Evolutionary conservation across 129 eudicot species (phyloP).

Genomic region (Silybum marianum): DNA sequence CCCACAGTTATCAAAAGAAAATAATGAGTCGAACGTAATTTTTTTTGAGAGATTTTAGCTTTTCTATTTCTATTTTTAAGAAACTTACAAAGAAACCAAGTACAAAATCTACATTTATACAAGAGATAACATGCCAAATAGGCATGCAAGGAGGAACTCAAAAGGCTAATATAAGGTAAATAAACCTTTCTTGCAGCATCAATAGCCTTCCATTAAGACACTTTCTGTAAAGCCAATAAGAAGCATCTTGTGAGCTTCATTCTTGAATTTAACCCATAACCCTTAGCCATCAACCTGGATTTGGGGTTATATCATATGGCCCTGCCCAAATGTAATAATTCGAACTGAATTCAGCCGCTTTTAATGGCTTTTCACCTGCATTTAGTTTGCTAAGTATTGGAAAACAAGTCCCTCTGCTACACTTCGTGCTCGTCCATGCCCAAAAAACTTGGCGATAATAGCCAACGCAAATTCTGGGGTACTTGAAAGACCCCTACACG

Average conservation of each 20-base stretch:
- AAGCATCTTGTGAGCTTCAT: constrained; percentile 14
- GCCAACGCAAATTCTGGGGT: constrained; percentile 70
- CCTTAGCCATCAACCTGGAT: constrained; percentile 16
- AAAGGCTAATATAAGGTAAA: constrained; percentile 10
- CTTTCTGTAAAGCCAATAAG: not conserved
- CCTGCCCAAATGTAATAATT: constrained; percentile 7
- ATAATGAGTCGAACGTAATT: not conserved
- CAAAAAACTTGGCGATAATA: constrained; percentile 84
- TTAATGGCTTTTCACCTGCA: not conserved
- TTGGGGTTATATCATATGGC: constrained; percentile 5
- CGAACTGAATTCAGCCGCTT: not conserved
- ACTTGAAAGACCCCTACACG: constrained; percentile 67
- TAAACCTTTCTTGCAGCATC: constrained; percentile 17
- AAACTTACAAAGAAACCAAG: not conserved
- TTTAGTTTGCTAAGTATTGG: constrained; percentile 57
- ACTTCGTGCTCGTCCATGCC: constrained; percentile 85
- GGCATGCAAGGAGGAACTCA: not conserved
- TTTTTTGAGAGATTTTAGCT: not conserved
- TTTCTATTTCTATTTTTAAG: not conserved
- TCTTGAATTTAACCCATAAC: constrained; percentile 18
- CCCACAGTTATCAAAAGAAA: no score
- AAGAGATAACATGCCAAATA: constrained; percentile 30
- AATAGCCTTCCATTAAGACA: not conserved
- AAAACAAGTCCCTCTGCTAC: constrained; percentile 97
- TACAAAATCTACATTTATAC: constrained; percentile 22